phyloP scores from a whole-genome alignment of 352 stramenopile species.

The Plasmopara halstedii region DNA sequence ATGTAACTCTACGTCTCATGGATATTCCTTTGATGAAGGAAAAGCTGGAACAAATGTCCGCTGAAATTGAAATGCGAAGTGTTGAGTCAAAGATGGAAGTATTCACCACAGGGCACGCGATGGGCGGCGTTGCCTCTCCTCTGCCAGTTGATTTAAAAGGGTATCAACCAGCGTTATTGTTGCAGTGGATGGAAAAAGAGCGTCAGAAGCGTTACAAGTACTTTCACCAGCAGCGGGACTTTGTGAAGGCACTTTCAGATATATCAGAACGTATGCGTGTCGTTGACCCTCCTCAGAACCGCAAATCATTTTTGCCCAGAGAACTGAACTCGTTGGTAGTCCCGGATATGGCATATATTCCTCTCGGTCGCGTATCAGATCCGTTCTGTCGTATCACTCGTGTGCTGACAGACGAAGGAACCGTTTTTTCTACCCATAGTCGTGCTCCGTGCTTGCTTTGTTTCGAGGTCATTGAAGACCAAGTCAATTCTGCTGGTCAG shows the following conservation, averaged over 20 bases:
- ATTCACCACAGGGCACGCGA: no score
- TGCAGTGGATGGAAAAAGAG: conserved; percentile 76
- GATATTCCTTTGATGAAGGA: conserved; percentile 54
- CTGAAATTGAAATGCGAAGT: neutral
- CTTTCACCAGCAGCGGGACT: conserved; percentile 73
- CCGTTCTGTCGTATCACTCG: conserved; percentile 59
- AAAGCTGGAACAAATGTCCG: conserved; percentile 28
- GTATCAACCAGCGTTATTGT: conserved; percentile 39
- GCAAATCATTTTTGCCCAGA: conserved; percentile 52
- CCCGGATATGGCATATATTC: conserved; percentile 70
- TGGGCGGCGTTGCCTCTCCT: neutral
- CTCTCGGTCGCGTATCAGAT: conserved; percentile 61
- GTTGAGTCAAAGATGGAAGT: conserved; percentile 2
- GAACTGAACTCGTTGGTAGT: conserved; percentile 37
- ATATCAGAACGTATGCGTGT: conserved; percentile 69
- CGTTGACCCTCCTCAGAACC: conserved; percentile 51
- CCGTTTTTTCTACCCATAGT: conserved; percentile 77
- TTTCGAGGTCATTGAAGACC: conserved; percentile 76
- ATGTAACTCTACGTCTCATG: conserved; percentile 37
- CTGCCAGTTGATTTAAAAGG: neutral
- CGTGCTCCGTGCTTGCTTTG: conserved; percentile 62
- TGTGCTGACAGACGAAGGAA: conserved; percentile 63
- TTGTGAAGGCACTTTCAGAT: conserved; percentile 55
- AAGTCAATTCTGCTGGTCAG: conserved; percentile 49
- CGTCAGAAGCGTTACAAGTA: conserved; percentile 74